A percentile compares a stretch with the other conserved stretches of the same genome.
phyloP scores from a whole-genome alignment of 139 green algal species.

The Coelastrella sp. region DNA sequence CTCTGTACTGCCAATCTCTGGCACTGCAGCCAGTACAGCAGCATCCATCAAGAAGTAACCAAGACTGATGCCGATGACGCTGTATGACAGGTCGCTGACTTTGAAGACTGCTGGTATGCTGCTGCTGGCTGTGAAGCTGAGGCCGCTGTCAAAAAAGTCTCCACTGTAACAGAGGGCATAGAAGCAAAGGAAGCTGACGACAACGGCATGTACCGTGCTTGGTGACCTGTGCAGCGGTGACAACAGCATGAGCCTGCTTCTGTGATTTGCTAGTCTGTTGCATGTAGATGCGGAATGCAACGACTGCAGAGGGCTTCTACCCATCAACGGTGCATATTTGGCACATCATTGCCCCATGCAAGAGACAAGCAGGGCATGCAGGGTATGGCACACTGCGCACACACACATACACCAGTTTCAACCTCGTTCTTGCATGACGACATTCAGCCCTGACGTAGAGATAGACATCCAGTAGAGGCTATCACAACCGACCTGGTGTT shows the following conservation, averaged over 20 bases:
- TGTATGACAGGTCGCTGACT: constrained; percentile 32
- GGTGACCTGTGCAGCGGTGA: not conserved
- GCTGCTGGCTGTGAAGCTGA: not conserved
- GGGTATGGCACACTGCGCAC: too few species aligned
- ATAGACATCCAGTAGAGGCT: too few species aligned
- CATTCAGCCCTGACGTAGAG: too few species aligned
- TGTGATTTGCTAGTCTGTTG: too few species aligned
- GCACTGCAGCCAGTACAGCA: not conserved
- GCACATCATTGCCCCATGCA: too few species aligned
- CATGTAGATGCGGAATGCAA: too few species aligned
- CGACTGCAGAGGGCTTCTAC: too few species aligned
- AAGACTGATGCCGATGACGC: constrained; percentile 26
- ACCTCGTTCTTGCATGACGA: too few species aligned
- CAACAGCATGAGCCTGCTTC: not conserved
- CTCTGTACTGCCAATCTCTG: constrained; percentile 6
- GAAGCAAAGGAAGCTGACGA: constrained; percentile 11
- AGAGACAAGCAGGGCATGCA: too few species aligned
- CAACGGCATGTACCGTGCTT: constrained; percentile 24
- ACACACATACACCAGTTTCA: too few species aligned
- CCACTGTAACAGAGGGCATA: constrained; percentile 37
- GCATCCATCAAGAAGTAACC: constrained; percentile 37
- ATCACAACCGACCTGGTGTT: constrained; percentile 16
- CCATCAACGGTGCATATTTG: too few species aligned
- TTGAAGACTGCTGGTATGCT: not conserved
- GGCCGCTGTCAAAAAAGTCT: constrained; percentile 12